Evolutionary conservation across 208 protist genomes (phyloP).

Genomic region (Leishmania gerbilli): DNA sequence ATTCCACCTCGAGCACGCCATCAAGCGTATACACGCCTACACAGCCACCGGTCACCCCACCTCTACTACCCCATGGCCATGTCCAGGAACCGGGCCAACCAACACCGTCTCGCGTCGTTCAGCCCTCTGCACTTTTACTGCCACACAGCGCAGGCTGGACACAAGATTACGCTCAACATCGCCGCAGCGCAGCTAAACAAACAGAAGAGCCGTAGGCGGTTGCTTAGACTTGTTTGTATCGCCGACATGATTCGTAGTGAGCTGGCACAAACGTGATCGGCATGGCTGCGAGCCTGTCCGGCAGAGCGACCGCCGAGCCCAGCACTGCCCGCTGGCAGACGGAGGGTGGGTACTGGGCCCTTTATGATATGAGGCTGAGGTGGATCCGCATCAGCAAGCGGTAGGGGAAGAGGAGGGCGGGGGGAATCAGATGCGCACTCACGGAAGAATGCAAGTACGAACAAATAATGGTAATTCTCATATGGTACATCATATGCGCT

Average conservation of each 20-base stretch:
- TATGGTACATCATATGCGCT: too few relatives aligned
- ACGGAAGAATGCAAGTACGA: too few relatives aligned
- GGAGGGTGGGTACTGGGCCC: background rate
- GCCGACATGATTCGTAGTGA: background rate
- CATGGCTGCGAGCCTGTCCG: background rate
- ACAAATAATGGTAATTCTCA: too few relatives aligned
- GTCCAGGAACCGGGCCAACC: background rate
- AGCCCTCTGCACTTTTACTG: background rate
- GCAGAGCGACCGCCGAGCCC: too few relatives aligned
- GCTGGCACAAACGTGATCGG: background rate
- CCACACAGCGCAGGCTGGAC: too few relatives aligned
- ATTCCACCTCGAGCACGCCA: background rate
- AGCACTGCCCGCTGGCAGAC: background rate
- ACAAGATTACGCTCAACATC: too few relatives aligned
- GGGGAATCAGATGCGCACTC: background rate
- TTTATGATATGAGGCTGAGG: background rate
- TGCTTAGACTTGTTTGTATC: background rate
- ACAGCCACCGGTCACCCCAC: background rate
- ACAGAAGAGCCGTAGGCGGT: background rate
- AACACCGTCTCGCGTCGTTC: background rate
- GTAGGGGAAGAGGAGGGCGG: background rate
- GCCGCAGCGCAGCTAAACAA: too few relatives aligned
- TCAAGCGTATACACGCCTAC: background rate
- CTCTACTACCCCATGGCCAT: background rate
- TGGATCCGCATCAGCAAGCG: background rate